Evolutionary conservation across 176 grass and related monocot species (phyloP).

Genomic region (Poa pratensis): DNA sequence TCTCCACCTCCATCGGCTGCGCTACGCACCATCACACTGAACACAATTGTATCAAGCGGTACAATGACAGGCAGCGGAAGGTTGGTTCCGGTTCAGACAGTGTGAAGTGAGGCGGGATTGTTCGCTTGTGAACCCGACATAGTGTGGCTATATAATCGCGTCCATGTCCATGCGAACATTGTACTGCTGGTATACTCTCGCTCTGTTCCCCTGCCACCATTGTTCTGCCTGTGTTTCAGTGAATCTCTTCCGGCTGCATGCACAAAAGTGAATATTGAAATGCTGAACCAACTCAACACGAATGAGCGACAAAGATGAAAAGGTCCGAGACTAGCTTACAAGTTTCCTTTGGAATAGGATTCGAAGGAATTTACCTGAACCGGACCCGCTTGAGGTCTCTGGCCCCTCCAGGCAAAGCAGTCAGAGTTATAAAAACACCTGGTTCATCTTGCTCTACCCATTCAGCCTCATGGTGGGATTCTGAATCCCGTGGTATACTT

Average conservation of each 20-base stretch:
- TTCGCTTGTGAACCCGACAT: not conserved
- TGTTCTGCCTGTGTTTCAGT: constrained; percentile 92
- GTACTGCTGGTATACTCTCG: constrained; percentile 88
- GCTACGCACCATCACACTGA: not conserved
- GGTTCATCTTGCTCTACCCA: constrained; percentile 97
- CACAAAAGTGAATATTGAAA: constrained; percentile 9
- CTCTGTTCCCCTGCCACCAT: constrained; percentile 97
- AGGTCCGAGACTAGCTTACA: not conserved
- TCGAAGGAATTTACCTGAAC: constrained; percentile 73
- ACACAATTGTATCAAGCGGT: not conserved
- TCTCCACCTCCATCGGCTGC: not conserved
- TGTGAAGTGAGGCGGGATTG: not conserved
- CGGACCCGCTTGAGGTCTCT: constrained; percentile 92
- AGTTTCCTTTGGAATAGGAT: not conserved
- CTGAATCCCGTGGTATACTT: constrained; percentile 51
- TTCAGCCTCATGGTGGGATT: constrained; percentile 69
- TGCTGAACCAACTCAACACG: constrained; percentile 29
- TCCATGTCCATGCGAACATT: constrained; percentile 82
- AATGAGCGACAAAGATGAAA: not conserved
- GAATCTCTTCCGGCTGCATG: constrained; percentile 90
- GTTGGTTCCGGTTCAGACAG: not conserved
- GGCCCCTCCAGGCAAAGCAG: constrained; percentile 73
- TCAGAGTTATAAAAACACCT: constrained; percentile 95
- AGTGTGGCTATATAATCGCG: not conserved
- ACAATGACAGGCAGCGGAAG: not conserved